Base-by-base conservation (phyloP, 1,284 basidiomycete species). In the Heterobasidion irregulare region DNA sequence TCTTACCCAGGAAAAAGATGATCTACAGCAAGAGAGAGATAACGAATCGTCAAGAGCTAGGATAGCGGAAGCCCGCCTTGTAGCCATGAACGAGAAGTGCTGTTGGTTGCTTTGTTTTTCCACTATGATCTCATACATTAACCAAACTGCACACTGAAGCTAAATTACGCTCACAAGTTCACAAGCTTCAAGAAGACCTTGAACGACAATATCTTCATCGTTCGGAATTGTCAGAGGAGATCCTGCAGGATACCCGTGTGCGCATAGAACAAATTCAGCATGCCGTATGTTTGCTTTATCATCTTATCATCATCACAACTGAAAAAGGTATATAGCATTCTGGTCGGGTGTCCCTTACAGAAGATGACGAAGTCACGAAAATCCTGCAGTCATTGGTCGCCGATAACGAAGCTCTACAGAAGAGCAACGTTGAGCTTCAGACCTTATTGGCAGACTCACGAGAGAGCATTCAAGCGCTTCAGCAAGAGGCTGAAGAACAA, bases 1-100 rank as follows among this genome's bases (percentile, higher is more conserved):
- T 18, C 76, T 77, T 16, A 69, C 80, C 51, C 82, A 82, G 62
- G 90, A 94, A 68, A 81, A 82, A 61, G 92, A 97, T 51, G 94
- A 98, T 65, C 76, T 91, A 63, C 83, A 84, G 57, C 92, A 96
- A 67, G 89, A 94, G 65, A 76, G 88, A 26, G 86, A 89, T 53
- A 79, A 78, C 52, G 91, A 94, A 62, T 72, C 80, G 6, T 82
- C 87, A 54, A 77, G 86, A 38, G 82, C 86, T 5, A 79, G 82
- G 53, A 71, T 84, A 44, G 87, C 91, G 8, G 91, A 94, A 61
- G 72, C 76, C 1, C 80, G 84, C 46, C 75, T 84, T 53, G 70
- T 73, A 34, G 77, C 82, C 15, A 71, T 89, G 58, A 83, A 82
- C 59, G 82, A 80, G 75, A 72, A 80, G 78, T 86, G 61, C 56